Percentiles rank a stretch among this genome's conserved stretches.
phyloP scores from a whole-genome alignment of 2,329 filamentous ascomycete genomes.

The Colletotrichum musicola region DNA sequence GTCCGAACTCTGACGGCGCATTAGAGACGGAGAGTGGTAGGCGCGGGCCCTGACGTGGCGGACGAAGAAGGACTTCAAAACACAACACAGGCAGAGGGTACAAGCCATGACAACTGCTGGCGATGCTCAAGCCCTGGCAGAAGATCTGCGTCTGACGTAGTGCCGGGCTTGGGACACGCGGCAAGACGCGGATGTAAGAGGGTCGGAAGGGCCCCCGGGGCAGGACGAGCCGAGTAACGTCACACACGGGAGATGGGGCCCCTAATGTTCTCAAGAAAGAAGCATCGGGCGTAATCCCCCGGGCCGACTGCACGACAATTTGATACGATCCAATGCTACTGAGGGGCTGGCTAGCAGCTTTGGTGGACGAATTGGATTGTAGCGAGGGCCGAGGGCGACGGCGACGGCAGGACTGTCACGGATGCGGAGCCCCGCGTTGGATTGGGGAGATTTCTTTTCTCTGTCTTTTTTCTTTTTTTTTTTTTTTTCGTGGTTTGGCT shows the following conservation, averaged over 20 bases:
- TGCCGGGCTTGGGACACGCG: not conserved
- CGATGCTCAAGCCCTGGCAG: not conserved
- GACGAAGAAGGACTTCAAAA: too few species aligned
- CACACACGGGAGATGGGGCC: constrained; percentile 6
- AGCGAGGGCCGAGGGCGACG: not conserved
- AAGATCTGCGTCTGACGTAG: constrained; percentile 1
- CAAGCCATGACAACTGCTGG: not conserved
- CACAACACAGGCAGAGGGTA: not conserved
- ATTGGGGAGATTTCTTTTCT: constrained; percentile 9
- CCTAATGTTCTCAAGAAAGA: constrained; percentile 1
- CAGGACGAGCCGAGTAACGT: constrained; percentile 13
- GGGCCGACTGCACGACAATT: constrained; percentile 19
- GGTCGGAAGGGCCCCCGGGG: not conserved
- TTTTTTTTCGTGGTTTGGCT: constrained; percentile 43
- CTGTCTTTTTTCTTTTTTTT: constrained; percentile 38
- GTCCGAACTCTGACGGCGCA: too few species aligned
- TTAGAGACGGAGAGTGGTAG: too few species aligned
- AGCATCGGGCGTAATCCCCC: constrained; percentile 12
- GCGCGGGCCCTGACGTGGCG: too few species aligned
- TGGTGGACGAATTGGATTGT: not conserved
- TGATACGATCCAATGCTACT: not conserved
- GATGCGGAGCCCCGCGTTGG: constrained; percentile 13
- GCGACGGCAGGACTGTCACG: not conserved
- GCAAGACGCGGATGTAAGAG: constrained; percentile 19
- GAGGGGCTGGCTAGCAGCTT: not conserved